Base-by-base conservation (phyloP, 306 rosid genomes). In the Bauhinia variegata region DNA sequence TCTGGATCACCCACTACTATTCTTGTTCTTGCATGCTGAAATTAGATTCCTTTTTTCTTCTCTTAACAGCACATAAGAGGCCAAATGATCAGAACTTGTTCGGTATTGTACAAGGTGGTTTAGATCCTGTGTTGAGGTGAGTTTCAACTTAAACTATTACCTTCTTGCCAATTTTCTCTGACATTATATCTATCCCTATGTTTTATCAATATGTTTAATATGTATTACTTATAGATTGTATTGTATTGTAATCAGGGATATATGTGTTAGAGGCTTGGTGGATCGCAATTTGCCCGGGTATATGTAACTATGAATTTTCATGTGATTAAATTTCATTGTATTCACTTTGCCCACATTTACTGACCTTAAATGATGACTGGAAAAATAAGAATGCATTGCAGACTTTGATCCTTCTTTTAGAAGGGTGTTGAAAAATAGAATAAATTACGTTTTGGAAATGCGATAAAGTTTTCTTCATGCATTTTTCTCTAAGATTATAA, bases 61-160 rank as follows among this genome's bases (percentile, higher is more conserved):
- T 80, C 54, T 75, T 37, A 71, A 68, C 96, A 93, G 99, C 99
- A 76, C 99, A 93, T 79, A n/a, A 75, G 80, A 88, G 97, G 76
- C 92, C 99, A 63, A 80, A 61, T 7, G 97, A 88, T 63, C 97
- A 90, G 86, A 90, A 93, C 81, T 87, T 93, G 75, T 93, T 93
- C 82, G 99, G 99, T 81, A 90, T 93, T 75, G 99, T 93, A 73
- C 99, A 93, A 76, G 96, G 99, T 72, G 97, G 99, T 73, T 85
- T 93, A 68, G 99, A 93, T 82, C 97, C 95, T 51, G 71, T 67
- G 16, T 77, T 93, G 78, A 88, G 99, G 99, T 93, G 75, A 70
- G 57, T 58, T 67, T 67, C 43, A 54, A 68, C 15, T 15, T 38
- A 70, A 68, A 46, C 6, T 64, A 71, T 30, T 53, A 68, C 63